Percentiles rank a stretch among this genome's conserved stretches.
Conservation (phyloP, 495 filamentous ascomycete species). For the Evansstolkia leycettana region DNA sequence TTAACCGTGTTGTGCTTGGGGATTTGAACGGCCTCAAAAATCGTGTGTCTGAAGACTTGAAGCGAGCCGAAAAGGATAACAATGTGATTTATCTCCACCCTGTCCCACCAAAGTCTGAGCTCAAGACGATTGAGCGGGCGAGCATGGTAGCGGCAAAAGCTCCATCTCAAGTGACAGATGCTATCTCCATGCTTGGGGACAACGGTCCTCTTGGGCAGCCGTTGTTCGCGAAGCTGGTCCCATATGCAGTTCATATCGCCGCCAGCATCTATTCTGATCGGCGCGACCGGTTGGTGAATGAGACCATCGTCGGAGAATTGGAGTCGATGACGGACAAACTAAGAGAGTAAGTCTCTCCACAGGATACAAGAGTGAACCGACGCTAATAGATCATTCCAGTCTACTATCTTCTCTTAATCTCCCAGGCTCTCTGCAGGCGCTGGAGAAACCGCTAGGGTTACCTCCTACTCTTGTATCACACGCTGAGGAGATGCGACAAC, state of each 20-base stretch:
- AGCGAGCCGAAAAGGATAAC: constrained; percentile 91
- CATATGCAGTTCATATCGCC: constrained; percentile 89
- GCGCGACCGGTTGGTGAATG: constrained; percentile 77
- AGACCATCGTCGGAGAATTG: constrained; percentile 70
- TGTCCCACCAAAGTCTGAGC: constrained; percentile 79
- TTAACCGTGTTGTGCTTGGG: constrained; percentile 70
- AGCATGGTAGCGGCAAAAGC: constrained; percentile 75
- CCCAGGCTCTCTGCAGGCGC: constrained; percentile 82
- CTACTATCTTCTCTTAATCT: constrained; percentile 74
- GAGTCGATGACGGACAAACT: constrained; percentile 70
- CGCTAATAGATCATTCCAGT: constrained; percentile 16
- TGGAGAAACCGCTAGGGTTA: constrained; percentile 91
- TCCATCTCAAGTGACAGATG: constrained; percentile 72
- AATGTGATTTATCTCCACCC: constrained; percentile 81
- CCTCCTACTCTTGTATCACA: constrained; percentile 75
- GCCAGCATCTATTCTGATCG: constrained; percentile 92
- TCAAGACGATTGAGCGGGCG: constrained; percentile 74
- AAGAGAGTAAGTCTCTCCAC: constrained; percentile 42
- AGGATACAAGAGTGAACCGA: background rate
- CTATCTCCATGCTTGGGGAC: constrained; percentile 66
- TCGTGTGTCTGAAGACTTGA: constrained; percentile 74
- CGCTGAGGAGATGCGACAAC: constrained; percentile 91
- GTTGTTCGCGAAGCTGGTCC: constrained; percentile 83
- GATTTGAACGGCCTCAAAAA: constrained; percentile 78
- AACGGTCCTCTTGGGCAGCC: constrained; percentile 69